Evolutionary conservation across 352 stramenopile genomes (phyloP), one percentile per base, ranked within the genome.

Genomic region (Aphanomyces cochlioides): DNA sequence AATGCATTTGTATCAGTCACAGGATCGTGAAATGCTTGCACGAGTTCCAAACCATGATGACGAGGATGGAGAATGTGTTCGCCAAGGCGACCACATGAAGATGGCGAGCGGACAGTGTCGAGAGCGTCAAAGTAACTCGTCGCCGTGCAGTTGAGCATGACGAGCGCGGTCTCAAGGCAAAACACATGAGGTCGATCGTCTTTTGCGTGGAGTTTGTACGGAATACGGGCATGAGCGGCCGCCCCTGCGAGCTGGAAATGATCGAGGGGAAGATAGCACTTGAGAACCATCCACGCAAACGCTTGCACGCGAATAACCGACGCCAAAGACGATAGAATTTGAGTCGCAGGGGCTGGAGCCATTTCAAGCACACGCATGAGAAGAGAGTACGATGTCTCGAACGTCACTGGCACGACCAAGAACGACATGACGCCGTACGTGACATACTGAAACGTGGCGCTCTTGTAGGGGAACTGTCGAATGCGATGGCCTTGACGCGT

Each of bases 361-460:
- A 1, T 1, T 4, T 36, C 38, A 5, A 12, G n/a, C 3, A 36
- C n/a, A 7, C 40, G 63, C n/a, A 59, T 65, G 47, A 70, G 7
- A 7, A 70, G 40, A 7, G 3, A 59, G 40, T 48, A 39, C 37
- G 36, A 7, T 39, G 64, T 47, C 17, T 19, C 47, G 7, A 70
- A 36, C 39, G 64, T 50, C 12, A 48, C 36, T 1, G 45, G 64
- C n/a, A 70, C 28, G 8, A 70, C 64, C 13, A 70, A 19, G 36
- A 70, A 63, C 39, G 47, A 70, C 13, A 70, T 59, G 43, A 70
- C 64, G 48, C 64, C 64, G 40, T 63, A 70, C 48, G 64, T 70
- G n/a, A 53, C 53, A 38, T 70, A 70, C 39, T 58, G 45, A 34
- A 70, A 70, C 19, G 28, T 64, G 3, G 64, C 64, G 17, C 43